Percentiles rank a stretch among this genome's conserved stretches.
These are phyloP conservation scores for Lathyrus tuberosus DNA, from an alignment of 306 rosid species.

Conservation along the genomic window DNA sequence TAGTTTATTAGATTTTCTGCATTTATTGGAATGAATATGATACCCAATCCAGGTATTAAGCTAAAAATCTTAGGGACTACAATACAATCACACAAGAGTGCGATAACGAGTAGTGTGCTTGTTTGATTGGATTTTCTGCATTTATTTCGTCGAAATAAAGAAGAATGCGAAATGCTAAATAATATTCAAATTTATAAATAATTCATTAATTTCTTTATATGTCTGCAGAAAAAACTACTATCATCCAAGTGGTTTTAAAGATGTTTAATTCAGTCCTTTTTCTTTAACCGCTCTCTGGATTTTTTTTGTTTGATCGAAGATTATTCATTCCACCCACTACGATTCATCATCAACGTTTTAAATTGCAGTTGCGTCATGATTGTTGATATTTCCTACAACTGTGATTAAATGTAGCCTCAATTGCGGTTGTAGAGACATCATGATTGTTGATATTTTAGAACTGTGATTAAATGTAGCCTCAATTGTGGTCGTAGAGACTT, in stretches of 20 bases:
- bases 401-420: background rate
- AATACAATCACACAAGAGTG: constrained; percentile 16
- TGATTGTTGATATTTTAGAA: constrained; percentile 4
- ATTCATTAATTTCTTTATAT: constrained; percentile 6
- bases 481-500: background rate
- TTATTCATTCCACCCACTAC: background rate
- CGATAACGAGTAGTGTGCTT: background rate
- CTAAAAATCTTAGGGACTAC: background rate
- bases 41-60: background rate
- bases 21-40: background rate
- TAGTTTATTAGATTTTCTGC: background rate
- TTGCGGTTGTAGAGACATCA: background rate
- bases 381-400: background rate
- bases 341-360: background rate
- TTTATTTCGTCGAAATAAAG: background rate
- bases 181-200: background rate
- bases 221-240: background rate
- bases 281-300: constrained; percentile 3
- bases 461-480: background rate
- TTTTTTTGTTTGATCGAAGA: background rate
- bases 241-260: background rate
- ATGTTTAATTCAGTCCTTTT: background rate
- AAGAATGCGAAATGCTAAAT: background rate
- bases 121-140: background rate
- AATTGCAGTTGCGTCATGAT: background rate